These are phyloP conservation scores for Eucalyptus pauciflora DNA, from an alignment of 345 rosid genomes.

Conservation along the genomic window DNA sequence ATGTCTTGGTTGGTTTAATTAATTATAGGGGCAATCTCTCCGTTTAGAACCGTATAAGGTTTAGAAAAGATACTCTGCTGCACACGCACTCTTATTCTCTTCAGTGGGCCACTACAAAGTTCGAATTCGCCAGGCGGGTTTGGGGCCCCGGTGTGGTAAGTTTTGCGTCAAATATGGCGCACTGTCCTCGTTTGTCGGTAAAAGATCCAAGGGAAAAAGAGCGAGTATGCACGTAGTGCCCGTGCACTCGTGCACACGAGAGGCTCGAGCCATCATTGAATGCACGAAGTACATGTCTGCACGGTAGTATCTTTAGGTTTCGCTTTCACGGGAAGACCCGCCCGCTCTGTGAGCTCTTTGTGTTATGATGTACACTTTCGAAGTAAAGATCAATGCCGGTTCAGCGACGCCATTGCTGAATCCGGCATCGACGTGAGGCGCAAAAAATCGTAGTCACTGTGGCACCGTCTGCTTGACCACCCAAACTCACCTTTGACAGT, in stretches of 20 bases:
- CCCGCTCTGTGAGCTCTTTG: background rate
- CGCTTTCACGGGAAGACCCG: background rate
- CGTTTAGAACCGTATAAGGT: background rate
- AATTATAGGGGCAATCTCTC: background rate
- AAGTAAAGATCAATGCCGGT: background rate
- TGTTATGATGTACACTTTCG: background rate
- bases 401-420: background rate
- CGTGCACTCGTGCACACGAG: background rate
- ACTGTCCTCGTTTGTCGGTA: background rate
- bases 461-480: background rate
- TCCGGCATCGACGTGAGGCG: background rate
- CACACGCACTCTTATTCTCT: background rate
- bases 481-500: background rate
- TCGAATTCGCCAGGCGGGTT: background rate
- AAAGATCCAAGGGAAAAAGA: background rate
- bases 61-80: background rate
- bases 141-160: background rate
- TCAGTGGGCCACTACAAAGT: background rate
- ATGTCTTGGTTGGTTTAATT: background rate
- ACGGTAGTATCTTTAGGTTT: background rate
- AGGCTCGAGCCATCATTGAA: background rate
- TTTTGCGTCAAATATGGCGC: background rate
- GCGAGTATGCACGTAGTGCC: background rate
- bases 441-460: background rate
- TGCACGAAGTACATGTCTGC: background rate